Evolutionary conservation across 2,329 filamentous ascomycete genomes (phyloP).

Genomic region (Pseudocercospora fijiensis): DNA sequence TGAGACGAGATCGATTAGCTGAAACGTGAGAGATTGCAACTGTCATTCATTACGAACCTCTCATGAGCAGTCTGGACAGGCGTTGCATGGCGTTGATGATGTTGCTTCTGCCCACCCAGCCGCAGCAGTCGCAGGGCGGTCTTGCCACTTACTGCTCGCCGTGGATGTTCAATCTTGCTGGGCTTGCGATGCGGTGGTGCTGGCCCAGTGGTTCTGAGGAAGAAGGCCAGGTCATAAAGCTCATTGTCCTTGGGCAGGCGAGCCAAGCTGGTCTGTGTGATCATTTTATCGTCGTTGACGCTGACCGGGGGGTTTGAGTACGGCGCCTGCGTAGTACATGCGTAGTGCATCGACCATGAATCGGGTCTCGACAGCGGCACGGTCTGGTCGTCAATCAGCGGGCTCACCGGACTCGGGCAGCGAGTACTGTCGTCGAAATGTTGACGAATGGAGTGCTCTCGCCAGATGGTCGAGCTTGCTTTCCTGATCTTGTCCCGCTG

Average conservation of each 20-base stretch:
- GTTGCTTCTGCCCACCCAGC: constrained; percentile 16
- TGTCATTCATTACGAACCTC: constrained; percentile 21
- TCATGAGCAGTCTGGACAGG: constrained; percentile 27
- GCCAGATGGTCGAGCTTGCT: constrained; percentile 30
- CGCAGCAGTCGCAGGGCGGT: constrained; percentile 37
- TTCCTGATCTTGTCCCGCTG: constrained; percentile 27
- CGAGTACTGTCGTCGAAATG: constrained; percentile 25
- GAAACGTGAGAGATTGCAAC: constrained; percentile 14
- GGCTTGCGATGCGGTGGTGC: constrained; percentile 33
- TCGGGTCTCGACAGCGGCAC: constrained; percentile 23
- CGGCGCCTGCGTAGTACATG: constrained; percentile 31
- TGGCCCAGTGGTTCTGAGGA: constrained; percentile 42
- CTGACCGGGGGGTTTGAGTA: constrained; percentile 22
- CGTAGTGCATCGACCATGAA: constrained; percentile 35
- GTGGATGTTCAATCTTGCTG: constrained; percentile 31
- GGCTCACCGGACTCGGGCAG: constrained; percentile 15
- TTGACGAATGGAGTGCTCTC: constrained; percentile 33
- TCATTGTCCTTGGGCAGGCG: constrained; percentile 32
- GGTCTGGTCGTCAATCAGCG: constrained; percentile 14
- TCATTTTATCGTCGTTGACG: constrained; percentile 31
- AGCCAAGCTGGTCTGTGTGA: constrained; percentile 35
- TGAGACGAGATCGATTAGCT: constrained; percentile 14
- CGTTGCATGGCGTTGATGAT: constrained; percentile 11
- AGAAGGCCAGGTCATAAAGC: constrained; percentile 41
- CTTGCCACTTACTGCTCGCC: constrained; percentile 32